Percentiles rank a stretch among this genome's conserved stretches.
phyloP scores from a whole-genome alignment of 2,329 filamentous ascomycete genomes.

The Magnaporthiopsis rhizophila region DNA sequence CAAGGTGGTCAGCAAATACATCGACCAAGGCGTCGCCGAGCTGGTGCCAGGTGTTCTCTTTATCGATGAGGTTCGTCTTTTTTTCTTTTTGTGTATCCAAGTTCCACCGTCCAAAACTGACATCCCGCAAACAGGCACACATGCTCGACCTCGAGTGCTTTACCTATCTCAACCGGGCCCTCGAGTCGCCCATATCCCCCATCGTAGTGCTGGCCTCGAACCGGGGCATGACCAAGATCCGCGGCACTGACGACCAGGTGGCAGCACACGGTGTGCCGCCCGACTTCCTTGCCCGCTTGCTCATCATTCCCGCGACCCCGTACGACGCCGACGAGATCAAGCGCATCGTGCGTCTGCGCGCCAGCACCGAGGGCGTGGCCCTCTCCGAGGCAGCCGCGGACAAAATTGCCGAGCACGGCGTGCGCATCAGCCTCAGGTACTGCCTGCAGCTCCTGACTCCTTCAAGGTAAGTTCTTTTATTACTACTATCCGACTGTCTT shows the following conservation, averaged over 20 bases:
- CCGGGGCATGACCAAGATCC: conserved; percentile 86
- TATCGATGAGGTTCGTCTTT: conserved; percentile 76
- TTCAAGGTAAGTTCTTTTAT: conserved; percentile 48
- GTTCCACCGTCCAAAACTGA: conserved; percentile 16
- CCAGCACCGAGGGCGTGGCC: conserved; percentile 70
- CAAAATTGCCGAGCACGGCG: conserved; percentile 79
- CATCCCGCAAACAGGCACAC: conserved; percentile 60
- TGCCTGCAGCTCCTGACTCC: conserved; percentile 87
- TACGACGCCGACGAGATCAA: conserved; percentile 88
- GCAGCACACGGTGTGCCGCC: conserved; percentile 91
- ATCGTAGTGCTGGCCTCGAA: conserved; percentile 98
- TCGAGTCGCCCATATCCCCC: conserved; percentile 89
- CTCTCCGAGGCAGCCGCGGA: conserved; percentile 78
- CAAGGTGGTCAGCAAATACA: conserved; percentile 98
- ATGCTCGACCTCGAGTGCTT: conserved; percentile 99
- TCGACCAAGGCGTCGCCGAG: conserved; percentile 95
- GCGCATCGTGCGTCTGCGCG: conserved; percentile 78
- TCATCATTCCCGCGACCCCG: conserved; percentile 91
- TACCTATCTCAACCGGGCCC: conserved; percentile 96
- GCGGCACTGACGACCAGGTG: conserved; percentile 72
- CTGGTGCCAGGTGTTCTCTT: conserved; percentile 97
- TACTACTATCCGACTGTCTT: conserved; percentile 16
- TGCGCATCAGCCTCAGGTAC: conserved; percentile 84
- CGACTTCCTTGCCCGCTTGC: conserved; percentile 85
- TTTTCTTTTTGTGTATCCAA: background rate